Evolutionary conservation across 495 filamentous ascomycete genomes (phyloP).

Genomic region (Cryomyces antarcticus): DNA sequence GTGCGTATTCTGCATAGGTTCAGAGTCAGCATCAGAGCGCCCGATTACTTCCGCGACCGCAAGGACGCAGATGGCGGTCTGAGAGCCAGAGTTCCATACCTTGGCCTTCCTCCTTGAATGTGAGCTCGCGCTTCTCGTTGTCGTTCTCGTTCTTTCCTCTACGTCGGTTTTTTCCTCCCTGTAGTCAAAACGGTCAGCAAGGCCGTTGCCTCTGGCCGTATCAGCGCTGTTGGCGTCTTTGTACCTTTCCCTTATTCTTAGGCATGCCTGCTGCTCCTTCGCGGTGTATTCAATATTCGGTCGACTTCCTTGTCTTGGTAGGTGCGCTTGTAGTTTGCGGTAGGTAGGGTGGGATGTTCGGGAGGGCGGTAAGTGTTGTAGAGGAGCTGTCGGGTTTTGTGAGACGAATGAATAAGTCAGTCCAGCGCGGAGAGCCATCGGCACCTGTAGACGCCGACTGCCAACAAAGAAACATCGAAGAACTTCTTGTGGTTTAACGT

Average conservation of each 20-base stretch:
- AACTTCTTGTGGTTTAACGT: too few relatives aligned
- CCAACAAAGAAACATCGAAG: background rate
- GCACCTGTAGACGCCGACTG: background rate
- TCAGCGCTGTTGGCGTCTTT: constrained; percentile 14
- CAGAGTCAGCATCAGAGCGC: background rate
- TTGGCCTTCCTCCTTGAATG: constrained; percentile 98
- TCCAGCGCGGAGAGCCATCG: background rate
- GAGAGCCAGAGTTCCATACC: constrained; percentile 21
- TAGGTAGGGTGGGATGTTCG: background rate
- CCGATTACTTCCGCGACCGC: background rate
- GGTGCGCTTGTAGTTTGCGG: background rate
- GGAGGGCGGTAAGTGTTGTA: background rate
- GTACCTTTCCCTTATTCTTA: constrained; percentile 97
- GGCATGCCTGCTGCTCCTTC: constrained; percentile 42
- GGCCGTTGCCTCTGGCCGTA: background rate
- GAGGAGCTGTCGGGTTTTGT: background rate
- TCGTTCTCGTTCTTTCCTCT: constrained; percentile 99
- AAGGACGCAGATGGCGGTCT: background rate
- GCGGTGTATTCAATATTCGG: constrained; percentile 5
- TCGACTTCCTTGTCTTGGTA: background rate
- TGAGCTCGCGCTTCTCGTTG: constrained; percentile 96
- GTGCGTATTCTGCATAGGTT: constrained; percentile 62
- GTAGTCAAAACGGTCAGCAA: constrained; percentile 7
- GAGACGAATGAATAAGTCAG: background rate
- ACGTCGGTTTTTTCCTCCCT: constrained; percentile 97